These are phyloP conservation scores for Neofusicoccum sp. DNA, from an alignment of 2,329 filamentous ascomycete genomes.

Conservation along the genomic window DNA sequence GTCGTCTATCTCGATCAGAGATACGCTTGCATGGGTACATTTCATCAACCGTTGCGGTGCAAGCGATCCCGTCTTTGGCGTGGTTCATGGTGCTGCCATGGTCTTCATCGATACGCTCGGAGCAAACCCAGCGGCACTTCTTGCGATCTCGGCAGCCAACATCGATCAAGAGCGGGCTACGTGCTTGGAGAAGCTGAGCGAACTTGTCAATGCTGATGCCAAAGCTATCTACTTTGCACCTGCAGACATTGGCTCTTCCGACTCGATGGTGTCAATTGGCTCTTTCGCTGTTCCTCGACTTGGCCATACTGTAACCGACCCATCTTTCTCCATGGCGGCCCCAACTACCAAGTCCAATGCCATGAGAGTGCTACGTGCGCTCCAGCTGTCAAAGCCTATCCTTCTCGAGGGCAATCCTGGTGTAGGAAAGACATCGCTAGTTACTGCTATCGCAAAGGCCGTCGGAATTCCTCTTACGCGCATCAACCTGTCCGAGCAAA, in stretches of 20 bases:
- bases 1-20: slow-evolving; percentile 84
- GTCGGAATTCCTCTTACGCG: slow-evolving; percentile 82
- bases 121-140: slow-evolving; percentile 87
- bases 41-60: slow-evolving; percentile 75
- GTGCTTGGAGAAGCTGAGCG: slow-evolving; percentile 73
- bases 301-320: slow-evolving; percentile 52
- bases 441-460: slow-evolving; percentile 79
- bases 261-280: slow-evolving; percentile 66
- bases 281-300: slow-evolving; percentile 69
- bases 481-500: slow-evolving; percentile 98
- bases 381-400: slow-evolving; percentile 89
- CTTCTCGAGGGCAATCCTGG: slow-evolving; percentile 96
- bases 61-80: slow-evolving; percentile 51
- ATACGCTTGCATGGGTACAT: slow-evolving; percentile 89
- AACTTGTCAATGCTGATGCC: slow-evolving; percentile 67
- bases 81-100: slow-evolving; percentile 87
- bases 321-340: slow-evolving; percentile 78
- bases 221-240: slow-evolving; percentile 65
- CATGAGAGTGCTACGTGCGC: slow-evolving; percentile 85
- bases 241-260: slow-evolving; percentile 60
- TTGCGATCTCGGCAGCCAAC: slow-evolving; percentile 70
- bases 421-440: slow-evolving; percentile 94
- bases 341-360: slow-evolving; percentile 88
- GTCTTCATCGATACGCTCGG: slow-evolving; percentile 96
- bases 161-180: slow-evolving; percentile 70